These are phyloP conservation scores for Pestalotiopsis sp. DNA, from an alignment of 2,329 filamentous ascomycete genomes.

Conservation along the genomic window DNA sequence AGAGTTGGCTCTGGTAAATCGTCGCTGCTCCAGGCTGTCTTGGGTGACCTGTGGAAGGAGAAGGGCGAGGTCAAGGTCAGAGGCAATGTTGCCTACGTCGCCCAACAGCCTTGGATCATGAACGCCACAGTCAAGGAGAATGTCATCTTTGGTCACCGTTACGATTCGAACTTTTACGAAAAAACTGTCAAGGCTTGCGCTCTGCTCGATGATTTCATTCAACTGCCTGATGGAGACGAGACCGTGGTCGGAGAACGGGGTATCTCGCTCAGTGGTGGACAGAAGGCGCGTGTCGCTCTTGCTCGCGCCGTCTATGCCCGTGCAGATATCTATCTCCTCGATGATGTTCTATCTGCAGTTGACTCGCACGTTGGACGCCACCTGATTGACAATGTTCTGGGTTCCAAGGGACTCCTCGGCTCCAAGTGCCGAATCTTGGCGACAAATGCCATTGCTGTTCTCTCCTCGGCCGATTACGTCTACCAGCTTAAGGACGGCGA, in stretches of 20 bases:
- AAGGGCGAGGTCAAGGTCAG: slow-evolving; percentile 81
- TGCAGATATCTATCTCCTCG: slow-evolving; percentile 93
- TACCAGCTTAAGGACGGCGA: slow-evolving; percentile 80
- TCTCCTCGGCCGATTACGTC: slow-evolving; percentile 88
- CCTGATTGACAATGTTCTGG: slow-evolving; percentile 91
- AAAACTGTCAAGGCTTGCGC: slow-evolving; percentile 91
- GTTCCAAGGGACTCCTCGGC: slow-evolving; percentile 76
- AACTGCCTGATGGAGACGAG: slow-evolving; percentile 92
- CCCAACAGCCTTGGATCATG: slow-evolving; percentile 94
- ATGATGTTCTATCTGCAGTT: slow-evolving; percentile 95
- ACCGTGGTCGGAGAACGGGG: slow-evolving; percentile 96
- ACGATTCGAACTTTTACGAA: slow-evolving; percentile 92
- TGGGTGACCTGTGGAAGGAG: slow-evolving; percentile 91
- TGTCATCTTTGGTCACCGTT: slow-evolving; percentile 93
- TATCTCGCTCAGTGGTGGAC: slow-evolving; percentile 92
- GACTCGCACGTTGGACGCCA: slow-evolving; percentile 96
- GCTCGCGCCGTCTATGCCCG: slow-evolving; percentile 94
- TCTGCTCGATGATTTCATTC: slow-evolving; percentile 84
- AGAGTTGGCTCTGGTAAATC: slow-evolving; percentile 96
- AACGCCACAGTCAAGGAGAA: slow-evolving; percentile 98
- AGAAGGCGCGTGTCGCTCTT: slow-evolving; percentile 90
- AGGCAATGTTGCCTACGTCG: slow-evolving; percentile 86
- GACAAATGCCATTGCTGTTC: slow-evolving; percentile 91
- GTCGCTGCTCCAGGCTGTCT: slow-evolving; percentile 82
- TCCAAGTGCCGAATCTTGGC: slow-evolving; percentile 91